These are phyloP conservation scores for Boletales sp. DNA, from an alignment of 768 basidiomycete species.

Conservation along the genomic window DNA sequence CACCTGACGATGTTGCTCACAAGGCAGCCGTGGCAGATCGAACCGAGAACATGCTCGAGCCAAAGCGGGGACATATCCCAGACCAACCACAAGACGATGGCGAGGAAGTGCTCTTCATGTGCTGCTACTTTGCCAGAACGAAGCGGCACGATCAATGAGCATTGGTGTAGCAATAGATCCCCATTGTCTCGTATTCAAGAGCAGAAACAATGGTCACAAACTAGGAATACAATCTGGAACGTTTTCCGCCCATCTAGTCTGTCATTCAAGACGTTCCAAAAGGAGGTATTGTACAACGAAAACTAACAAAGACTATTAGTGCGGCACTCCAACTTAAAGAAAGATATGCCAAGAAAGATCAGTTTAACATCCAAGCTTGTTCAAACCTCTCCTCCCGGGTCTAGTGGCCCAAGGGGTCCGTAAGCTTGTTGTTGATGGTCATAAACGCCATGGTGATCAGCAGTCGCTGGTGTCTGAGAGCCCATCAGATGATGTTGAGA, in stretches of 20 bases:
- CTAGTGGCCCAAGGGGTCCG: slow-evolving; percentile 56
- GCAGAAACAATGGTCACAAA: not conserved
- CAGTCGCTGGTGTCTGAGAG: slow-evolving; percentile 11
- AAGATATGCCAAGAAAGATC: slow-evolving; percentile 7
- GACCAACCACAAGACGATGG: slow-evolving; percentile 11
- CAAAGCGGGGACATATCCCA: slow-evolving; percentile 2
- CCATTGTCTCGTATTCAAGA: not conserved
- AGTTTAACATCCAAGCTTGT: slow-evolving; percentile 5
- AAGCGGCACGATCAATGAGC: slow-evolving; percentile 7
- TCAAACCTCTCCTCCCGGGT: slow-evolving; percentile 54
- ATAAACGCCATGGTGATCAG: slow-evolving; percentile 25
- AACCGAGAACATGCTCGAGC: no score
- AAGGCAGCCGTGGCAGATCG: no score
- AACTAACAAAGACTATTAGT: slow-evolving; percentile 1
- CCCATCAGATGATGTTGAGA: slow-evolving; percentile 25
- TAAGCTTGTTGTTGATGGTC: slow-evolving; percentile 35
- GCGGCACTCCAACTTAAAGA: not conserved
- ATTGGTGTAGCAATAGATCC: not conserved
- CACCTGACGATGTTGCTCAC: not conserved
- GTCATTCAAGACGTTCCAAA: slow-evolving; percentile 1
- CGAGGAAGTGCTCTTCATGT: slow-evolving; percentile 20
- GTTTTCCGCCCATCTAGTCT: not conserved
- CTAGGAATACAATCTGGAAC: not conserved
- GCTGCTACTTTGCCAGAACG: slow-evolving; percentile 26
- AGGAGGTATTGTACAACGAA: not conserved